Evolutionary conservation across 352 stramenopile species (phyloP).

Genomic region (Peronospora destructor): DNA sequence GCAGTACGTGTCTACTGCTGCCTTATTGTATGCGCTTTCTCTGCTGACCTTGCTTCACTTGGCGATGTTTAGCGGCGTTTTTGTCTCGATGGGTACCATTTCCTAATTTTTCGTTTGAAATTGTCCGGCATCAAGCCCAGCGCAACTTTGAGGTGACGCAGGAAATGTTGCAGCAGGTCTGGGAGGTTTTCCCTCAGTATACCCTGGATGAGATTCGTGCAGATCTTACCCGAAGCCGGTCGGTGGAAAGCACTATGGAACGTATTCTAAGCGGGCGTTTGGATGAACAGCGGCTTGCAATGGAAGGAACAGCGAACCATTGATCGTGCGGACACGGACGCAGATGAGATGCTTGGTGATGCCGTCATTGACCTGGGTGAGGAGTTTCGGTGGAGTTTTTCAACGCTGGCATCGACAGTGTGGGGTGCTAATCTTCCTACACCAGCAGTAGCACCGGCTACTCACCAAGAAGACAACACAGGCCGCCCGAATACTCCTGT

Average conservation of each 20-base stretch:
- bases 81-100: constrained; percentile 66
- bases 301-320: constrained; percentile 15
- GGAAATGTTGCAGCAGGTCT: constrained; percentile 69
- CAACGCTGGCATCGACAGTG: constrained; percentile 28
- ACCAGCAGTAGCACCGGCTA: neutral
- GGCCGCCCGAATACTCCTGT: neutral
- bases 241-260: constrained; percentile 64
- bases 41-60: constrained; percentile 16
- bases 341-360: constrained; percentile 24
- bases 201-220: constrained; percentile 44
- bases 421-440: constrained; percentile 14
- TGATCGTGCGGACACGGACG: constrained; percentile 18
- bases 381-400: constrained; percentile 36
- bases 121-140: constrained; percentile 42
- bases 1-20: constrained; percentile 43
- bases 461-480: constrained; percentile 6
- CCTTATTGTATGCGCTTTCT: neutral
- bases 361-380: constrained; percentile 35
- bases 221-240: constrained; percentile 51
- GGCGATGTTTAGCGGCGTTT: constrained; percentile 40
- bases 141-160: constrained; percentile 48
- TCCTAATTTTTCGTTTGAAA: constrained; percentile 70
- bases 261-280: constrained; percentile 54
- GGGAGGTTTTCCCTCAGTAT: constrained; percentile 71
- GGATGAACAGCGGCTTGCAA: constrained; percentile 30